Base-by-base conservation (phyloP, 495 filamentous ascomycete species). In the Terfezia claveryi region DNA sequence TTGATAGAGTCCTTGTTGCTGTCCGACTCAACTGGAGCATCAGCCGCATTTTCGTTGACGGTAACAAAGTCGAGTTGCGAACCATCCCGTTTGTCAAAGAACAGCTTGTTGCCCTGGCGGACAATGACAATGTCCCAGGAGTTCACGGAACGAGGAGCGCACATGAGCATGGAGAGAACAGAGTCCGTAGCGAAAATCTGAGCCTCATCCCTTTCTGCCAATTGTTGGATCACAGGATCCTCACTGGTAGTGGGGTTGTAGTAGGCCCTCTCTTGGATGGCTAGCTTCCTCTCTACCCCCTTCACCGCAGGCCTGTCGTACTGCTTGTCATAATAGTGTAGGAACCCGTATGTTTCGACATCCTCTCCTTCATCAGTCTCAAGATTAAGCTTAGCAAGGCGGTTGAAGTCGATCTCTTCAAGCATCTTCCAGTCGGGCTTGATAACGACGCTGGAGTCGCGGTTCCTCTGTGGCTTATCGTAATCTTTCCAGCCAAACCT, bases 81-180 rank as follows among this genome's bases (percentile, higher is more conserved):
- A 56, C 83, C 85, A 55, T 94, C 87, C 55, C 91, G 84, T 79
- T 98, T 98, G 76, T 98, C 91, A 59, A 98, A 81, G 77, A 83
- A 98, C 69, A 98, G 76, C 76, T 95, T 95, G 79, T 87, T 83
- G 66, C 83, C 85, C 66, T 89, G 83, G 61, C 81, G 77, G 53
- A 82, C 70, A 58, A 98, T 89, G 65, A 98, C 82, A 57, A 98
- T 80, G 69, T 98, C 91, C 91, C 91, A 98, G 11, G 87, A 85
- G 75, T 95, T 94, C 50, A 98, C 84, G 38, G 84, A 91, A 55
- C 91, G 80, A 41, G 92, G 83, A 17, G 91, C 80, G 69, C 92
- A 96, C 91, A 98, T 98, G 61, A 98, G 80, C 89, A 95, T 95
- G 55, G 87, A 94, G 53, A 98, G 77, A 63, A 96, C 88, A 68